phyloP scores from a whole-genome alignment of 495 filamentous ascomycete species.

The Talaromyces proteolyticus region DNA sequence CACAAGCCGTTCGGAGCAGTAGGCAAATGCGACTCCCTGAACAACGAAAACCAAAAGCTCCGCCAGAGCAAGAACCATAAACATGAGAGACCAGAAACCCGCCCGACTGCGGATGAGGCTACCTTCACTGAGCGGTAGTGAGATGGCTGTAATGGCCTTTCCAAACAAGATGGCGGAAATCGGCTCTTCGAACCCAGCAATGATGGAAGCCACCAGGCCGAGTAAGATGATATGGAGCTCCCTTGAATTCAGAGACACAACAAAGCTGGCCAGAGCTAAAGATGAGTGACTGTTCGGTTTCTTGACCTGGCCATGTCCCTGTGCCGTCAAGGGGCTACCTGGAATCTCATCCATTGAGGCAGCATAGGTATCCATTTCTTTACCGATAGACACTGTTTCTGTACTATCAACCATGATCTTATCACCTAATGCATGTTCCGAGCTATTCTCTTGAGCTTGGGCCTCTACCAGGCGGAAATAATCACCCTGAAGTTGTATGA shows the following conservation, averaged over 20 bases:
- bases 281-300: neutral
- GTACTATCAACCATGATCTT: neutral
- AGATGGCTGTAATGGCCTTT: conserved; percentile 60
- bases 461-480: neutral
- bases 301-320: neutral
- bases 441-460: neutral
- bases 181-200: conserved; percentile 69
- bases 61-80: conserved; percentile 14
- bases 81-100: conserved; percentile 17
- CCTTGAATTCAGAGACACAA: conserved; percentile 1
- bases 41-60: conserved; percentile 9
- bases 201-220: conserved; percentile 62
- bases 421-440: neutral
- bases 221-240: conserved; percentile 51
- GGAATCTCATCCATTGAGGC: neutral
- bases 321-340: neutral
- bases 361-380: neutral
- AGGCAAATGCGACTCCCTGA: conserved; percentile 17
- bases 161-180: conserved; percentile 75
- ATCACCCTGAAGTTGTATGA: conserved; percentile 16
- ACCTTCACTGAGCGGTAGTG: conserved; percentile 20
- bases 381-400: neutral
- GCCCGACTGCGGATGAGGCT: conserved; percentile 7
- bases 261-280: neutral
- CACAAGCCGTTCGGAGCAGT: conserved; percentile 13